Percentiles rank a stretch among this genome's conserved stretches.
Conservation (phyloP, 257 asterid genomes). For the Osmanthus fragrans region DNA sequence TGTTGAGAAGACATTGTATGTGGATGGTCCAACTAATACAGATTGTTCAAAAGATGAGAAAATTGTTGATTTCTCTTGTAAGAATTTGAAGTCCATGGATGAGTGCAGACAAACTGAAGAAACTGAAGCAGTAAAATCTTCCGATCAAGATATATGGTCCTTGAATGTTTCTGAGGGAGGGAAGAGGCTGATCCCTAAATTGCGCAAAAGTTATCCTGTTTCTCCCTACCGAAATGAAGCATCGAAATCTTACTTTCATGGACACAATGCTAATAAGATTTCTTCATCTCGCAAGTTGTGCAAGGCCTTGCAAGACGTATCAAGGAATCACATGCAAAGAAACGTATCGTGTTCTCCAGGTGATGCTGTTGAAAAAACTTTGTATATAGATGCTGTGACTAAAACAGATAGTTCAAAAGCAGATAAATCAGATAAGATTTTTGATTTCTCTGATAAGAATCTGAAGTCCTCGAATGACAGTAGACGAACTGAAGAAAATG, state of each 20-base stretch:
- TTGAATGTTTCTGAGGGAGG: neutral
- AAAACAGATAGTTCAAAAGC: constrained; percentile 24
- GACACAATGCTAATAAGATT: constrained; percentile 54
- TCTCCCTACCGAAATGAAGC: constrained; percentile 82
- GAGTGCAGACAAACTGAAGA: neutral
- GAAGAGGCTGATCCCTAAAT: neutral
- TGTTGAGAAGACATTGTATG: constrained; percentile 39
- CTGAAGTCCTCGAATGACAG: constrained; percentile 25
- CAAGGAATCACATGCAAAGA: constrained; percentile 33
- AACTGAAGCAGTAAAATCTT: neutral
- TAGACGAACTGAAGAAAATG: constrained; percentile 19
- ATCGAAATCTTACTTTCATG: constrained; percentile 69
- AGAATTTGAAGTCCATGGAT: neutral
- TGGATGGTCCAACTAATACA: neutral
- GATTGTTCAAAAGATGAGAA: neutral
- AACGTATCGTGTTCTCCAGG: neutral
- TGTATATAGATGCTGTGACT: constrained; percentile 45
- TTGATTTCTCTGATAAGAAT: constrained; percentile 23
- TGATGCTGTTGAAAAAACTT: constrained; percentile 42
- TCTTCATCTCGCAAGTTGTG: constrained; percentile 57
- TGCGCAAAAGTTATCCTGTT: constrained; percentile 18
- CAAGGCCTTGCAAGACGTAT: constrained; percentile 59
- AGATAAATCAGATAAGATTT: constrained; percentile 29
- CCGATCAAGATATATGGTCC: neutral
- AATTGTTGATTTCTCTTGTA: neutral